Base-by-base conservation (phyloP, 768 basidiomycete genomes). In the Pisolithus marmoratus region DNA sequence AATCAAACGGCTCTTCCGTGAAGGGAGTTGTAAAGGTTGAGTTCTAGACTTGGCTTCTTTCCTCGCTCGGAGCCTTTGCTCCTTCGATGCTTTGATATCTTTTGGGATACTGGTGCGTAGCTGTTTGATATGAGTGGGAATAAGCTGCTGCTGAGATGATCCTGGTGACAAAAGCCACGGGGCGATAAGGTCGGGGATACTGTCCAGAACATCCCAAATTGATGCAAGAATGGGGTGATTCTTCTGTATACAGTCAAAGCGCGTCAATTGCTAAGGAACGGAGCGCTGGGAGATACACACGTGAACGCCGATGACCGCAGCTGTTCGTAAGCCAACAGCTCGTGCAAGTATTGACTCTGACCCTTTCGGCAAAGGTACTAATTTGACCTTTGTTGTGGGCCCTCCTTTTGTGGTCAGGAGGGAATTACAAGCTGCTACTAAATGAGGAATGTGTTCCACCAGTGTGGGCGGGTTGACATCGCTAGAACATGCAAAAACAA, bases 111-210 rank as follows among this genome's bases (percentile, higher is more conserved):
- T 81, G 2, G 92, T 94, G 17, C 78, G 77, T 20, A 92, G 63
- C 57, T 91, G 89, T 61, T 93, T 94, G 57, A 92, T 75, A 61
- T 90, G 85, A 0, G 90, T 90, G 2, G 85, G 82, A 38, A 87
- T 68, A 23, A 84, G 71, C 17, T 66, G 20, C n/a, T 45, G 50
- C 42, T 50, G 46, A 49, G n/a, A 37, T 50, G 52, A 26, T 6
- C 48, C 46, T 14, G 57, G 42, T 29, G 68, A 59, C 4, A 74
- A 66, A 14, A 81, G 71, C 91, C 91, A 94, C 6, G 83, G 72
- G 0, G 89, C 88, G 15, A 74, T 69, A 14, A 87, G 62, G 19
- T 74, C 66, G 11, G 81, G 78, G n/a, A 89, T 65, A 27, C 73
- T 65, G 27, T 74, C 69, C 22, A 88, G 59, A 37, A 82, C 55